Base-by-base conservation (phyloP, 2,329 filamentous ascomycete genomes). In the Dothistroma pini region DNA sequence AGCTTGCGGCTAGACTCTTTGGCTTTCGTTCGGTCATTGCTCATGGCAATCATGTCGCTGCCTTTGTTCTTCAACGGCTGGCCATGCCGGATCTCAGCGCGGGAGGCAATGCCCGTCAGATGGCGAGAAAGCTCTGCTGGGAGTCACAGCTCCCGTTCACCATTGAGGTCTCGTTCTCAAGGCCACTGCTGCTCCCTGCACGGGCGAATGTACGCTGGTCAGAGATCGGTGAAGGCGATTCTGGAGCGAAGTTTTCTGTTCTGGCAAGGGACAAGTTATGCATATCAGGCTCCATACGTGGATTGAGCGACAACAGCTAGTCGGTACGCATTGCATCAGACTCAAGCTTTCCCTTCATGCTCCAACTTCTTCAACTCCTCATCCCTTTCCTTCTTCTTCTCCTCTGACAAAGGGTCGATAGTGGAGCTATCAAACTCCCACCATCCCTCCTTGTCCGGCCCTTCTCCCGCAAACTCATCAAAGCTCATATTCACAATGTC, bases 1-100 rank as follows among this genome's bases (percentile, higher is more conserved):
- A 12, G 4, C 1, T 63, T 12, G 57, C 59, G 1, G 64, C 66
- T 1, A 61, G 51, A 12, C 19, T 68, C 1, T 66, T 68, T 35
- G 66, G 64, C 11, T 65, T 68, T 22, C 44, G 51, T 10, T 54
- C 50, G 19, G 58, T 61, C 14, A 66, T 67, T 41, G 63, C 65
- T 4, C 64, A 66, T 50, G 65, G 65, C 29, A 68, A 66, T 47
- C 64, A 68, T 44, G 60, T 68, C 1, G 56, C 44, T 4, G 64
- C 66, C 3, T 44, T 66, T 21, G 63, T 58, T 2, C 19, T 65
- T 2, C 50, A 66, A 38, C 48, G 56, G 35, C 44, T 65, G 12
- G 4, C 14, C 14, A 19, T 9, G n/a, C 41, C 8, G 4, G 14
- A 44, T 9, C 14, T 19, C 41, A 19, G 41, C n/a, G 16, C 14